phyloP scores from a whole-genome alignment of 192 early-diverging fungal species.

The Tieghemiomyces parasiticus region DNA sequence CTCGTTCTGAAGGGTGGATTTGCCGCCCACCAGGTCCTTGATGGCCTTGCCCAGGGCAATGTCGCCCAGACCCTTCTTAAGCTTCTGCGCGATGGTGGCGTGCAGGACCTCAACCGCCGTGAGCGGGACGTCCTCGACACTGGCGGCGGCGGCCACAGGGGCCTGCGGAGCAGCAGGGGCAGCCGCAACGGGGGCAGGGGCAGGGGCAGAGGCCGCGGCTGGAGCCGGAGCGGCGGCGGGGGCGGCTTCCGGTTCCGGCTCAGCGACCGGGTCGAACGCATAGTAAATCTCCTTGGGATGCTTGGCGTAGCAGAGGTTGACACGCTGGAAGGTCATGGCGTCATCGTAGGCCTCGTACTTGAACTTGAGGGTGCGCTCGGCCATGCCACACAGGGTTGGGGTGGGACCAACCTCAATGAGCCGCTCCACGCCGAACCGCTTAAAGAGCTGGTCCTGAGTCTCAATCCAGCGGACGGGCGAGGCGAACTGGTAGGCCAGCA shows the following conservation, averaged over 20 bases:
- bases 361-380: conserved; percentile 81
- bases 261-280: conserved; percentile 56
- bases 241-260: conserved; percentile 28
- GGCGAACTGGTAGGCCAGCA: conserved; percentile 88
- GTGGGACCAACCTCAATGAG: conserved; percentile 82
- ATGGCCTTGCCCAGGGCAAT: conserved; percentile 53
- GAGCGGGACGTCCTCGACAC: conserved; percentile 63
- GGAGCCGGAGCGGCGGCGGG: conserved; percentile 26
- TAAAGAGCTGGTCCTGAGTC: conserved; percentile 77
- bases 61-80: conserved; percentile 66
- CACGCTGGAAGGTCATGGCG: conserved; percentile 77
- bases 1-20: conserved; percentile 93
- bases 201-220: conserved; percentile 28
- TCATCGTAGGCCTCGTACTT: conserved; percentile 95
- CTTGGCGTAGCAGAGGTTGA: conserved; percentile 79
- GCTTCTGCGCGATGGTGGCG: conserved; percentile 77
- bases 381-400: conserved; percentile 88
- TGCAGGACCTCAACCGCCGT: conserved; percentile 71
- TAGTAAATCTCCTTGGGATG: conserved; percentile 92
- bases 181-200: conserved; percentile 36
- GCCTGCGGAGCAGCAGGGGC: conserved; percentile 29
- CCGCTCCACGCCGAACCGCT: conserved; percentile 65
- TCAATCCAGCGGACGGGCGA: conserved; percentile 90
- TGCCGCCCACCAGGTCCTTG: conserved; percentile 86
- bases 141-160: conserved; percentile 38